A percentile compares a stretch with the other conserved stretches of the same genome.
Evolutionary conservation across 2,329 filamentous ascomycete genomes (phyloP).

Genomic region (Aspergillus fructus): DNA sequence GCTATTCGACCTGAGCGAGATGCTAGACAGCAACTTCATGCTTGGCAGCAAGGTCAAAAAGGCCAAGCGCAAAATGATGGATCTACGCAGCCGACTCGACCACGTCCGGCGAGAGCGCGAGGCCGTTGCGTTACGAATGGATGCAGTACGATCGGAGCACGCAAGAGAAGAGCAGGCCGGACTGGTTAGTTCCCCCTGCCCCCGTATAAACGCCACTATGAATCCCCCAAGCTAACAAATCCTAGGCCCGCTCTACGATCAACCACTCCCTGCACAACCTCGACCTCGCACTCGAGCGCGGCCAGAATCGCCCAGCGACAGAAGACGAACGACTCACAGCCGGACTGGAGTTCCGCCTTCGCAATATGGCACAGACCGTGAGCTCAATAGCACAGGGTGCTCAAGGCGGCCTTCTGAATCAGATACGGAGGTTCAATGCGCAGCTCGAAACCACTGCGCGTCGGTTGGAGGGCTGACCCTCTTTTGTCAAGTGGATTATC

Average conservation of each 20-base stretch:
- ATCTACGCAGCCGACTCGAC: constrained; percentile 49
- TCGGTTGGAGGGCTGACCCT: constrained; percentile 24
- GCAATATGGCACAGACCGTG: constrained; percentile 41
- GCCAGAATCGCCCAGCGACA: constrained; percentile 24
- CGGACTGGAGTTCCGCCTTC: constrained; percentile 45
- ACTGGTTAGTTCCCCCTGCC: constrained; percentile 26
- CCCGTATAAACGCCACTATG: background rate
- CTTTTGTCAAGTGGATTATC: background rate
- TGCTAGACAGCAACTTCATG: constrained; percentile 51
- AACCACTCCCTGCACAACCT: constrained; percentile 45
- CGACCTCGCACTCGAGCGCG: constrained; percentile 42
- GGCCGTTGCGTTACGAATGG: constrained; percentile 50
- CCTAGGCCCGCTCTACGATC: constrained; percentile 39
- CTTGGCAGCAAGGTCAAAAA: constrained; percentile 47
- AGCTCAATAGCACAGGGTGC: constrained; percentile 39
- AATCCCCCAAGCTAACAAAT: background rate
- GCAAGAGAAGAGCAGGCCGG: constrained; percentile 38
- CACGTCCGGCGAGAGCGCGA: constrained; percentile 50
- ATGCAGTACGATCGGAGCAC: constrained; percentile 47
- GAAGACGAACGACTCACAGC: constrained; percentile 25
- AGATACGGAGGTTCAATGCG: constrained; percentile 43
- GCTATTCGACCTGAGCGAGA: constrained; percentile 52
- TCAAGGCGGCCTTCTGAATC: constrained; percentile 42
- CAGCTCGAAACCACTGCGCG: constrained; percentile 40
- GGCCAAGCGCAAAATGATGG: constrained; percentile 46